phyloP scores from a whole-genome alignment of 306 rosid species.

The Dryas octopetala region DNA sequence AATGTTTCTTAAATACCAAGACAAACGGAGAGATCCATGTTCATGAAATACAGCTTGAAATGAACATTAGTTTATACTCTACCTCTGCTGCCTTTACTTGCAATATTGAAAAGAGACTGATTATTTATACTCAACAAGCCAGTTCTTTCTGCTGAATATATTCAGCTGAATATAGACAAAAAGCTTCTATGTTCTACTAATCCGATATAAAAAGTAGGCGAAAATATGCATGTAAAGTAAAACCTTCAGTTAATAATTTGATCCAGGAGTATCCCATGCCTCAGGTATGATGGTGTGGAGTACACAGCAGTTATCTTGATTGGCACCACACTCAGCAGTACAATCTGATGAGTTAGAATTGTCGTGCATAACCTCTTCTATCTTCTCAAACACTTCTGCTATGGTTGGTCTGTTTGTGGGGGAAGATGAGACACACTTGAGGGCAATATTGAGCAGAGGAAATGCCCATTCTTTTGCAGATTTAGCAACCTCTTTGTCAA shows the following conservation, averaged over 20 bases:
- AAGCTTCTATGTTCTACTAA: conserved; percentile 14
- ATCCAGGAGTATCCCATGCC: conserved; percentile 70
- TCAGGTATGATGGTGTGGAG: conserved; percentile 64
- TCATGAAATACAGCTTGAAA: neutral
- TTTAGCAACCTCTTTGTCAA: conserved; percentile 58
- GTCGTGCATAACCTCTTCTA: conserved; percentile 46
- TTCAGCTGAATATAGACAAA: neutral
- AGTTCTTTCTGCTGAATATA: neutral
- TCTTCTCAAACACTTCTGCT: conserved; percentile 49
- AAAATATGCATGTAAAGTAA: neutral
- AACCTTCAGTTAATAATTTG: conserved; percentile 46
- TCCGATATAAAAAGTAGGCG: neutral
- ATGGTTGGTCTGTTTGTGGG: conserved; percentile 54
- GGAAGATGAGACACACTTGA: conserved; percentile 51
- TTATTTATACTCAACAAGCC: neutral
- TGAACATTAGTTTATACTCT: neutral
- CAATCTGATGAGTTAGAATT: conserved; percentile 8
- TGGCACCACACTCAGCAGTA: conserved; percentile 25
- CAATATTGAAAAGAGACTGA: conserved; percentile 9
- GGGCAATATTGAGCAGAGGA: conserved; percentile 43
- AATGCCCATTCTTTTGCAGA: conserved; percentile 44
- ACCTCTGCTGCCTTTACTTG: neutral
- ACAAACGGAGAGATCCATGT: neutral
- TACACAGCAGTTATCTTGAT: conserved; percentile 37
- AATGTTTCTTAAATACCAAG: neutral